Evolutionary conservation across 2,329 filamentous ascomycete genomes (phyloP), one percentile per base, ranked within the genome.

Genomic region (Didymella pinodella): DNA sequence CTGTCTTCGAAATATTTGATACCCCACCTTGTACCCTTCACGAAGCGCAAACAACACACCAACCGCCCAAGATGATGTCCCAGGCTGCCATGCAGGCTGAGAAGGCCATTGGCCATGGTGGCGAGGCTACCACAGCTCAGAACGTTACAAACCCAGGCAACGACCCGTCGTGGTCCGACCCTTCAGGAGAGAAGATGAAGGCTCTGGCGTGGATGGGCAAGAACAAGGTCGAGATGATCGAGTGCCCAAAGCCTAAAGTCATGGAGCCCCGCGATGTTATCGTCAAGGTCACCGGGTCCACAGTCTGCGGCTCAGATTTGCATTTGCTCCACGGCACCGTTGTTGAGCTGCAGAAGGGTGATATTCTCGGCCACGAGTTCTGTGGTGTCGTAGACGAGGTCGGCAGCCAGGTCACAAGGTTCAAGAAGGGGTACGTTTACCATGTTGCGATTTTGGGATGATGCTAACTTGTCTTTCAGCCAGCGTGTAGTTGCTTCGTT

Each of bases 131-230:
- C 51, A 90, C 86, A 0, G 79, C 83, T 16, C 91, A 94, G 62
- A 88, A 95, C 70, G 81, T 94, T 47, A 80, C 85, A 59, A 88
- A 88, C 65, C 90, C 90, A n/a, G 80, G 66, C 25, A 67, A 71
- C 51, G 66, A 64, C 8, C 51, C 63, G 28, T 62, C 65, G 48
- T 66, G 77, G 1, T 80, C 80, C 4, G 82, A 89, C 57, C 75
- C 80, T 20, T 74, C 72, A 31, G 56, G 56, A 41, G 84, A 88
- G 67, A 89, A 78, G 16, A 95, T 96, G 90, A 90, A 91, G 75
- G 93, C 92, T 0, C 78, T 96, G 14, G 85, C 85, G 2, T 96
- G 92, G 92, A 87, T 90, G 77, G 90, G 90, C 51, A 95, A 94
- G 81, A 91, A 93, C 70, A 86, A 82, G 29, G 91, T 96, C 46